These are phyloP conservation scores for Corymbia maculata DNA, from an alignment of 345 rosid genomes.

Conservation along the genomic window DNA sequence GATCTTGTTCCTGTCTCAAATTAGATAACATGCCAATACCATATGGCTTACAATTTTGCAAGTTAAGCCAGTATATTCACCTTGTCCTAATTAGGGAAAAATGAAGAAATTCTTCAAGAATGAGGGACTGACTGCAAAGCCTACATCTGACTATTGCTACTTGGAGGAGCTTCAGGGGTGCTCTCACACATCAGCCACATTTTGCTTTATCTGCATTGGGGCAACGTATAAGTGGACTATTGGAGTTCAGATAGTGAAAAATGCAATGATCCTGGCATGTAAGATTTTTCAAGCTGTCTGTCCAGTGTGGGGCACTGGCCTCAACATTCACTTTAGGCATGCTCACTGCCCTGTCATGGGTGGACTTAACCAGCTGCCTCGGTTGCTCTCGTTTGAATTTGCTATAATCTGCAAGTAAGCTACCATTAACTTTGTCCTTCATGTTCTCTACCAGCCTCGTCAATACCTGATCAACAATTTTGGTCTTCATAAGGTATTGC, in stretches of 20 bases:
- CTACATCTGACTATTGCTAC: not conserved
- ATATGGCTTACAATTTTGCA: not conserved
- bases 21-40: not conserved
- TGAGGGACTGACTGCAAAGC: not conserved
- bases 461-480: conserved; percentile 31
- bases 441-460: conserved; percentile 64
- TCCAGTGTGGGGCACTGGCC: not conserved
- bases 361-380: not conserved
- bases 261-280: not conserved
- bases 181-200: not conserved
- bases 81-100: not conserved
- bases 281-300: not conserved
- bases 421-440: conserved; percentile 68
- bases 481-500: not conserved
- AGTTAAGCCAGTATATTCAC: not conserved
- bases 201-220: not conserved
- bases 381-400: conserved; percentile 44
- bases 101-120: not conserved
- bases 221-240: not conserved
- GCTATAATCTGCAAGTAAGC: conserved; percentile 76
- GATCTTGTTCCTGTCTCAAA: not conserved
- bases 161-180: not conserved
- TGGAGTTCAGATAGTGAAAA: not conserved
- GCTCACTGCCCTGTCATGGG: not conserved
- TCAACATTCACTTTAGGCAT: not conserved